These are phyloP conservation scores for Penicillium odoratum DNA, from an alignment of 495 filamentous ascomycete species.

Conservation along the genomic window DNA sequence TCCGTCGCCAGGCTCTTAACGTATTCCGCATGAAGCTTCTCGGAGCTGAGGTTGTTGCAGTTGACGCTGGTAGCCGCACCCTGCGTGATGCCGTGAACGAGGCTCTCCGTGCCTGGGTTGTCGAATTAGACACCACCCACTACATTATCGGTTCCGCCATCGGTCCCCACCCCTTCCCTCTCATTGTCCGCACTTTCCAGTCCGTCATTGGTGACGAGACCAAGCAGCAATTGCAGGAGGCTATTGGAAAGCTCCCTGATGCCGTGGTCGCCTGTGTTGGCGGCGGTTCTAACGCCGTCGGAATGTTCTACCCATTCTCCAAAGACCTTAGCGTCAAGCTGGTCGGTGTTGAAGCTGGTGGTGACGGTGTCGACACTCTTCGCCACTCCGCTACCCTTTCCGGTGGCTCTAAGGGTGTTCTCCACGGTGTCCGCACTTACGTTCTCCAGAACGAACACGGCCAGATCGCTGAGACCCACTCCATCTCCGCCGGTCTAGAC, in stretches of 20 bases:
- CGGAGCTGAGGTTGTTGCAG: constrained; percentile 81
- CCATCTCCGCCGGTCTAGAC: constrained; percentile 94
- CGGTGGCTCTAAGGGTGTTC: constrained; percentile 84
- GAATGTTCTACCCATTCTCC: constrained; percentile 95
- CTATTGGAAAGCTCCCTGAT: constrained; percentile 76
- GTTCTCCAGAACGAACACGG: constrained; percentile 89
- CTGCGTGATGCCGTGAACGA: constrained; percentile 94
- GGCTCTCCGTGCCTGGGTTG: constrained; percentile 84
- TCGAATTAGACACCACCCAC: constrained; percentile 79
- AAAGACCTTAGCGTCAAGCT: constrained; percentile 79
- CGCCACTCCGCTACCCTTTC: constrained; percentile 89
- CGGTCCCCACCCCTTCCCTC: constrained; percentile 92
- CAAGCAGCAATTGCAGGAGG: constrained; percentile 30
- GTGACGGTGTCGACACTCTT: constrained; percentile 84
- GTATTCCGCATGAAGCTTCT: constrained; percentile 93
- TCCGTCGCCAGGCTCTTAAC: constrained; percentile 88
- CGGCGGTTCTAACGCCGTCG: constrained; percentile 83
- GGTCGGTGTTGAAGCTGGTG: constrained; percentile 93
- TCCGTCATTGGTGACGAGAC: constrained; percentile 91
- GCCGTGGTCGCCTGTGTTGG: constrained; percentile 97
- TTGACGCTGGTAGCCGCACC: constrained; percentile 78
- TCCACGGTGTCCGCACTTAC: constrained; percentile 95
- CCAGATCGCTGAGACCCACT: constrained; percentile 93
- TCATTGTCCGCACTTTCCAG: constrained; percentile 95
- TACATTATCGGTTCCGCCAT: constrained; percentile 95